Percentiles rank a stretch among this genome's conserved stretches.
phyloP scores from a whole-genome alignment of 164 flowering plant genomes.

The Litsea cubeba region DNA sequence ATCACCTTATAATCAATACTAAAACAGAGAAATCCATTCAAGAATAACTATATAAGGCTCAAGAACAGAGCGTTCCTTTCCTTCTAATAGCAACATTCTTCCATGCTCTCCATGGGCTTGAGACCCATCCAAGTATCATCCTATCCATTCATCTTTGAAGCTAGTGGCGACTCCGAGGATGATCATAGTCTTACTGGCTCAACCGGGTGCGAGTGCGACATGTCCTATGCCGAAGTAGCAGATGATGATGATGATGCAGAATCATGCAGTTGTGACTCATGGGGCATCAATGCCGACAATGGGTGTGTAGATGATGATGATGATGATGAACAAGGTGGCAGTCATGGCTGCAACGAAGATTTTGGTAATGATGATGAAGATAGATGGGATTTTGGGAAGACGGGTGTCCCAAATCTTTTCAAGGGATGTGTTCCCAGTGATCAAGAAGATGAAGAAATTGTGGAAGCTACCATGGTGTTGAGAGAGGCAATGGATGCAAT shows the following conservation, averaged over 20 bases:
- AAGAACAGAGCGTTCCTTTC: too few relatives aligned
- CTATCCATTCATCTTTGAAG: not conserved
- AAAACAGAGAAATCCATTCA: too few relatives aligned
- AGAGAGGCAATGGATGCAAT: not conserved
- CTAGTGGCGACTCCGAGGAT: conserved; percentile 1
- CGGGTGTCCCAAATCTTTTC: not conserved
- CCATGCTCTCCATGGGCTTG: too few relatives aligned
- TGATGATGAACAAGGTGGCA: not conserved
- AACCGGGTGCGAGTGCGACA: not conserved
- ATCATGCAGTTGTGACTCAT: not conserved
- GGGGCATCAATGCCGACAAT: not conserved
- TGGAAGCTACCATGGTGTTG: not conserved
- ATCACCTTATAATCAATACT: too few relatives aligned
- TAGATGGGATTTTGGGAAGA: not conserved
- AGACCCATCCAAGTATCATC: not conserved
- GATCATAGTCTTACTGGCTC: not conserved
- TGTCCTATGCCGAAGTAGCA: not conserved
- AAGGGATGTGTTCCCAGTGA: not conserved
- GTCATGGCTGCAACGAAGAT: not conserved
- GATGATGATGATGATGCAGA: conserved; percentile 1
- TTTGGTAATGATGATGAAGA: not conserved
- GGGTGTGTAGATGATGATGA: not conserved
- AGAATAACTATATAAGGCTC: too few relatives aligned
- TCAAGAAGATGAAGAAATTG: not conserved
- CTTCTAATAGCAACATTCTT: too few relatives aligned